A percentile compares a stretch with the other conserved stretches of the same genome.
phyloP scores from a whole-genome alignment of 1,284 basidiomycete genomes.

The Sphaerobolus stellatus region DNA sequence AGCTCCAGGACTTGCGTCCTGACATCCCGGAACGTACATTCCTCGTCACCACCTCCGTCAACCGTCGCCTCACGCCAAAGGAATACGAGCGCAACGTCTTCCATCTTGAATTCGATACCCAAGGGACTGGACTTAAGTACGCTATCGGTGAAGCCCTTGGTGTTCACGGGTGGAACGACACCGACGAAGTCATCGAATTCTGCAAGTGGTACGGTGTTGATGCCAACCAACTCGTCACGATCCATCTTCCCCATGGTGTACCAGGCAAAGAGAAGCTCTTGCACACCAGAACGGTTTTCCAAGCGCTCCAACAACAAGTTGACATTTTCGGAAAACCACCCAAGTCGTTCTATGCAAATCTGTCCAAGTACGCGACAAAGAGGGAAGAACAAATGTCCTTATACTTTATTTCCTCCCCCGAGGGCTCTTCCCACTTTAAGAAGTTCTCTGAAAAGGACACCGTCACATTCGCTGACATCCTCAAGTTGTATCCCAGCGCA shows the following conservation, averaged over 20 bases:
- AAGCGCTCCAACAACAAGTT: slow-evolving; percentile 94
- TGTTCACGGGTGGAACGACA: slow-evolving; percentile 97
- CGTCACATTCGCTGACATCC: slow-evolving; percentile 88
- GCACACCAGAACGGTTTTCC: slow-evolving; percentile 93
- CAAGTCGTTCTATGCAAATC: slow-evolving; percentile 92
- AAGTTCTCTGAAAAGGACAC: slow-evolving; percentile 95
- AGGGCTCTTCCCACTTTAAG: slow-evolving; percentile 92
- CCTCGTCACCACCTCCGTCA: slow-evolving; percentile 92
- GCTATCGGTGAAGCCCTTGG: slow-evolving; percentile 96
- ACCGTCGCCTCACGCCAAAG: slow-evolving; percentile 89
- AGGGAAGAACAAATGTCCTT: slow-evolving; percentile 80
- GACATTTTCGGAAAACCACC: slow-evolving; percentile 96
- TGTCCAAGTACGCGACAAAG: slow-evolving; percentile 75
- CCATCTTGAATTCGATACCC: slow-evolving; percentile 95
- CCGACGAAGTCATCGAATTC: slow-evolving; percentile 84
- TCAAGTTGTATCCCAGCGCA: slow-evolving; percentile 80
- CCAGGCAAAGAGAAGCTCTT: slow-evolving; percentile 48
- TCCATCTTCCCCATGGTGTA: slow-evolving; percentile 61
- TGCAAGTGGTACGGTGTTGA: slow-evolving; percentile 91
- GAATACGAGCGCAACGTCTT: slow-evolving; percentile 99
- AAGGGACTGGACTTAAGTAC: slow-evolving; percentile 92
- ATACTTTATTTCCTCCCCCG: slow-evolving; percentile 91
- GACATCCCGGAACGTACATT: slow-evolving; percentile 89
- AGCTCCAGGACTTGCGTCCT: slow-evolving; percentile 75
- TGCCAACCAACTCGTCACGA: slow-evolving; percentile 78